Evolutionary conservation across 192 early-diverging fungal species (phyloP), one percentile per base, ranked within the genome.

Genomic region (Entomortierella beljakovae): DNA sequence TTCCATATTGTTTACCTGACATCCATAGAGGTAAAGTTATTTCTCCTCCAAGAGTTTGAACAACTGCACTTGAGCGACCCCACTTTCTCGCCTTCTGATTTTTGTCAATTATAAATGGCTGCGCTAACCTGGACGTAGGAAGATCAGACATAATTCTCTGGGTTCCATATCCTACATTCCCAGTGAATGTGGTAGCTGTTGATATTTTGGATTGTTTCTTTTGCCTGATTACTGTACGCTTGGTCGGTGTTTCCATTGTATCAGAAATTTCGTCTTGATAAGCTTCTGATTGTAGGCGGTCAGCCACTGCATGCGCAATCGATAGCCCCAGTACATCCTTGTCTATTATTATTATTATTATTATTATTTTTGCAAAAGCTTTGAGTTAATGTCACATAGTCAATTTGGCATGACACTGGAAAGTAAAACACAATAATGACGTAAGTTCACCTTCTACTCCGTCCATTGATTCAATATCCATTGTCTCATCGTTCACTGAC

Each of bases 81-180:
- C 75, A 79, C 26, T 79, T 79, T 5, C 75, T 60, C 6, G 75
- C 75, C 26, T 46, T 62, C 49, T 70, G 75, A 32, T 43, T 79
- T 46, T 58, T 69, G 56, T 79, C 62, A 29, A 79, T 79, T 5
- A 70, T 51, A 70, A 79, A 79, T 5, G 43, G 26, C 6, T 65
- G 54, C 18, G 62, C 18, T 16, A 64, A 58, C 6, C 32, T 54
- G 4, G 50, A 10, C 20, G 49, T 22, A 2, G 29, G 16, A 2
- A 51, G 38, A 6, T 63, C 61, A 13, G 23, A 43, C 28, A 52
- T 63, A 15, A 63, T 63, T 10, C 43, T 50, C 48, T 25, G 20
- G 61, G 23, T 37, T 16, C 13, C 46, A 11, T 15, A 11, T 16
- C 43, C 43, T 46, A 7, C 35, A 18, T 4, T 34, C 3, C 33